Percentiles rank a stretch among this genome's conserved stretches.
Evolutionary conservation across 768 basidiomycete genomes (phyloP).

Genomic region (Hypsizygus marmoreus): DNA sequence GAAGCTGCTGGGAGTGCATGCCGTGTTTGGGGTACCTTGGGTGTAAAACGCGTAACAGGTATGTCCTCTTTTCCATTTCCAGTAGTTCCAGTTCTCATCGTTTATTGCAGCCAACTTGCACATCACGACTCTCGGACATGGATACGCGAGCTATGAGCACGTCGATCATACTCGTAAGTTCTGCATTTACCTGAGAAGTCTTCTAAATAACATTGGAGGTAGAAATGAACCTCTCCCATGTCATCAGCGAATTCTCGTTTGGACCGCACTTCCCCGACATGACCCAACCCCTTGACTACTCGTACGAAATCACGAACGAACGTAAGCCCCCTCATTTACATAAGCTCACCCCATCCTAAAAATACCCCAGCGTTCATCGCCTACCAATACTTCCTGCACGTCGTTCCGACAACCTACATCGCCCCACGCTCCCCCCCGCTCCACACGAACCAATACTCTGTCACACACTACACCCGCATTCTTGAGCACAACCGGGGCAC

Average conservation of each 20-base stretch:
- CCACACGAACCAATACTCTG: slow-evolving; percentile 86
- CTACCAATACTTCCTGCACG: slow-evolving; percentile 93
- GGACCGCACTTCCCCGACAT: slow-evolving; percentile 97
- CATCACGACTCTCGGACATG: slow-evolving; percentile 93
- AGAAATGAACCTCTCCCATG: slow-evolving; percentile 98
- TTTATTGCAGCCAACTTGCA: slow-evolving; percentile 75
- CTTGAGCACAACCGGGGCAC: slow-evolving; percentile 76
- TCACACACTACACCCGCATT: slow-evolving; percentile 85
- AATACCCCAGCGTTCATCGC: slow-evolving; percentile 70
- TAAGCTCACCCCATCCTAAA: neutral
- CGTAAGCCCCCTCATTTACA: slow-evolving; percentile 46
- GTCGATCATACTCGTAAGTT: slow-evolving; percentile 82
- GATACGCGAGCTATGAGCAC: slow-evolving; percentile 85
- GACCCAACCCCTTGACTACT: slow-evolving; percentile 90
- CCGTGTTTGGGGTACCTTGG: slow-evolving; percentile 79
- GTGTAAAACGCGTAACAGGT: slow-evolving; percentile 91
- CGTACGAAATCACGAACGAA: slow-evolving; percentile 71
- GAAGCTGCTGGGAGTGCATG: slow-evolving; percentile 74
- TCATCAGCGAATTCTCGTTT: slow-evolving; percentile 96
- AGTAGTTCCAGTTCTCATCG: neutral
- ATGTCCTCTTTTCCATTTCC: slow-evolving; percentile 7
- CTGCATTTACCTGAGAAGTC: too few relatives aligned
- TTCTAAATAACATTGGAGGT: too few relatives aligned
- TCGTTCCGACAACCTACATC: slow-evolving; percentile 94
- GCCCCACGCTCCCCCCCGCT: slow-evolving; percentile 67